These are phyloP conservation scores for Oryza officinalis DNA, from an alignment of 176 grass and related monocot genomes.

Conservation along the genomic window DNA sequence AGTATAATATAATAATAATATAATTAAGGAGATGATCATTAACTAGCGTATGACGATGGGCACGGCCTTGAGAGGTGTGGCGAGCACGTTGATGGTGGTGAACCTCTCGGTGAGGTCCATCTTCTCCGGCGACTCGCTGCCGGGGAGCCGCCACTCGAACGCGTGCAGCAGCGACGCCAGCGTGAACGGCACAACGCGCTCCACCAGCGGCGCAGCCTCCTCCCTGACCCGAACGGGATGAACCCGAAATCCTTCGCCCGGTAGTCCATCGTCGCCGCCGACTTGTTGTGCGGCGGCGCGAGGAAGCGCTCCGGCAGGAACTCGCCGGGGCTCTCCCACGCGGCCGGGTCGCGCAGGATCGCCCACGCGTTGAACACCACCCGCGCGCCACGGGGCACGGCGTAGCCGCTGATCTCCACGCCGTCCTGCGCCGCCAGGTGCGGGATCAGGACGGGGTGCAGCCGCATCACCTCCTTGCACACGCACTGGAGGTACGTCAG, in stretches of 20 bases:
- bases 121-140: conserved; percentile 18
- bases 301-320: conserved; percentile 53
- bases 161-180: too few relatives aligned
- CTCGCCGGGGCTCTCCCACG: conserved; percentile 37
- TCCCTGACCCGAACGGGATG: conserved; percentile 33
- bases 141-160: not conserved
- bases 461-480: conserved; percentile 48
- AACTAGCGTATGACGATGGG: not conserved
- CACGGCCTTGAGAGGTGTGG: conserved; percentile 26
- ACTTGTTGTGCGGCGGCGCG: not conserved
- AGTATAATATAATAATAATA: too few relatives aligned
- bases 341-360: too few relatives aligned
- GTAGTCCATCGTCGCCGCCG: not conserved
- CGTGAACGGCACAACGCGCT: too few relatives aligned
- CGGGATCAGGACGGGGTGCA: conserved; percentile 29
- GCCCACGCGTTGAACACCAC: too few relatives aligned
- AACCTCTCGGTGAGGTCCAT: conserved; percentile 40
- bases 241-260: conserved; percentile 32
- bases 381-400: not conserved
- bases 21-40: too few relatives aligned
- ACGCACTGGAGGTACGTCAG: conserved; percentile 35
- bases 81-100: conserved; percentile 5
- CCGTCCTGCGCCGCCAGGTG: conserved; percentile 29
- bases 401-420: conserved; percentile 40
- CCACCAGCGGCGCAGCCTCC: too few relatives aligned